Base-by-base conservation (phyloP, 2,329 filamentous ascomycete genomes). In the Colletotrichum nymphaeae region DNA sequence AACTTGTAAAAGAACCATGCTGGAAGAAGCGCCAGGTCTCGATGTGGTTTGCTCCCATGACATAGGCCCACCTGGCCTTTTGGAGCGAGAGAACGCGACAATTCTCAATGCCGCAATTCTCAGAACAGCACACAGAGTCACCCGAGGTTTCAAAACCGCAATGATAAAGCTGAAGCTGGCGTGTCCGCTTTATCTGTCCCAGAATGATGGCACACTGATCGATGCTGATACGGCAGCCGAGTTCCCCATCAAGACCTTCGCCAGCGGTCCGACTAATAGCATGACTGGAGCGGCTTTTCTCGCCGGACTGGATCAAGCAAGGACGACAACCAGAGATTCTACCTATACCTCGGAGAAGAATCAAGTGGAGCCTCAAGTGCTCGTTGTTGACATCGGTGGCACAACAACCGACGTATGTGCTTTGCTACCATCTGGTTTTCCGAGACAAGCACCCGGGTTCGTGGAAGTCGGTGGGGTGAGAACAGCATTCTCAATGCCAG, bases 331-430 rank as follows among this genome's bases (percentile, higher is more conserved):
- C 3, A 22, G 55, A 14, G 53, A 72, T 24, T 12, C 53, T 4
- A 12, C 49, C 1, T 26, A 26, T 7, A 66, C 77, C 5, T 1
- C 57, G 55, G 19, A 32, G 60, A 42, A 5, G 19, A n/a, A 58
- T 14, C 62, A 74, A 1, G 30, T 37, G 16, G 75, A 79, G 26
- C 80, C 81, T 1, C 82, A 84, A 49, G 62, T 84, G 1, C 76
- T 91, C 56, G 88, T 90, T 0, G 84, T 91, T 2, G 90, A 92
- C 75, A 86, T 92, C 32, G 90, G 90, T 8, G 90, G 90, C 19
- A 92, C 90, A 0, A 92, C 89, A 0, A 89, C 89, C 2, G 90
- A 92, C 78, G 87, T 91, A 9, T 89, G 89, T 30, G 84, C 89
- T 0, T 79, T 92, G 2, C 81, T 91, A 1, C 86, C 88, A 0